Base-by-base conservation (phyloP, 805 yeast genomes). In the Zygotorulaspora chibaensis region DNA sequence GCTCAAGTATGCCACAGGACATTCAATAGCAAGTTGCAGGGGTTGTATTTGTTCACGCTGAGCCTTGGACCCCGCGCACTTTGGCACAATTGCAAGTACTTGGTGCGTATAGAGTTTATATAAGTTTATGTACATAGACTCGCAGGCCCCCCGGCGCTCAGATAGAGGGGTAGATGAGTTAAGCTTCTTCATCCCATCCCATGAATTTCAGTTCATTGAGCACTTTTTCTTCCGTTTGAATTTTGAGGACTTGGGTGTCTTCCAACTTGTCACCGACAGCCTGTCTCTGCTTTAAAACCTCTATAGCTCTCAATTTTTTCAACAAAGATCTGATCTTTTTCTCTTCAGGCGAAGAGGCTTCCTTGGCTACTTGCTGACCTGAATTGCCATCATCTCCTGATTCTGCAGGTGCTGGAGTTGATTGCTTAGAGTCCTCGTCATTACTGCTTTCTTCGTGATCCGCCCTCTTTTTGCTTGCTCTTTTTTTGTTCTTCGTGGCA, bases 301-400 rank as follows among this genome's bases (percentile, higher is more conserved):
- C 96, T 57, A 93, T 93, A n/a, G 99, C 97, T 61, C 98, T 79
- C 52, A 91, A 76, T 69, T 93, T 93, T 72, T 93, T 93, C 67
- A 90, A 76, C 64, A 93, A 75, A 27, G 93, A 81, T 65, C 99
- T 79, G 53, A 88, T 83, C 69, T 90, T 89, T 75, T 90, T 93
- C 58, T 91, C 98, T 67, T 91, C 97, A 34, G 87, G 74, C 7
- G 87, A 79, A 9, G 87, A 79, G 30, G 66, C 56, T 42, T 59
- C 63, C 30, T 56, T 46, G 7, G 37, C 37, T n/a, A 39, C 16
- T n/a, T 39, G 11, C 9, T 36, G 27, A 54, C 49, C 35, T 46
- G 51, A 10, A n/a, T 38, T 35, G 2, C 26, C 47, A 13, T 40
- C 43, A 5, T 34, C 38, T 13, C 56, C 35, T 17, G 42, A 35